phyloP scores from a whole-genome alignment of 352 stramenopile species.

The Phytophthora litchii region DNA sequence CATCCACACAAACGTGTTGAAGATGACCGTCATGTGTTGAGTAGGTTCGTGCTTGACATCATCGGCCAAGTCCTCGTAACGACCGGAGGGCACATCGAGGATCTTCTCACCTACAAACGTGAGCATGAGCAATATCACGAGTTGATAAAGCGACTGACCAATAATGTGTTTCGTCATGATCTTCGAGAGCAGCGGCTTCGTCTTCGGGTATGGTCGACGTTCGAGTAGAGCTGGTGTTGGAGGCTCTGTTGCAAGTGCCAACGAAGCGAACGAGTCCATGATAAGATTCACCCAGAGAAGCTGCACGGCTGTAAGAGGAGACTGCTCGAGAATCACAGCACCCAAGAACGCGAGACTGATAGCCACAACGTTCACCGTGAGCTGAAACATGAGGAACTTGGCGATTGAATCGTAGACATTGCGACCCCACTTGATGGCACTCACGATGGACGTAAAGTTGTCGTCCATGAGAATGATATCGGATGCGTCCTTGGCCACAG shows the following conservation, averaged over 20 bases:
- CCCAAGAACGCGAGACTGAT: constrained; percentile 93
- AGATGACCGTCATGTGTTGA: constrained; percentile 96
- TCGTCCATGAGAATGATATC: constrained; percentile 98
- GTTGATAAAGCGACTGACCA: constrained; percentile 92
- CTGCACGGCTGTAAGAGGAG: constrained; percentile 95
- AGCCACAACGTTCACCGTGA: constrained; percentile 97
- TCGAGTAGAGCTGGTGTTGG: constrained; percentile 91
- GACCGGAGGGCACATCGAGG: constrained; percentile 51
- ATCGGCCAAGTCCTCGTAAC: constrained; percentile 42
- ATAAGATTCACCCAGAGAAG: constrained; percentile 99
- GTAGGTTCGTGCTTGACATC: constrained; percentile 55
- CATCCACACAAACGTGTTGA: constrained; percentile 98
- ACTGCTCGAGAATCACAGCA: constrained; percentile 76
- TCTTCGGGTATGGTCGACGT: constrained; percentile 91
- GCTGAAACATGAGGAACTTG: constrained; percentile 99
- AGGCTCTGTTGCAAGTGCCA: constrained; percentile 95
- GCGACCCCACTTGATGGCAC: constrained; percentile 95
- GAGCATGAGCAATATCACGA: constrained; percentile 89
- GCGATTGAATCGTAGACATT: constrained; percentile 97
- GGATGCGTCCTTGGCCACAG: constrained; percentile 94
- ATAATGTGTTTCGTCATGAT: constrained; percentile 97
- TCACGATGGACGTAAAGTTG: constrained; percentile 97
- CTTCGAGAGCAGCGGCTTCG: constrained; percentile 92
- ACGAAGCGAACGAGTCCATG: constrained; percentile 97
- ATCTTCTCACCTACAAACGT: constrained; percentile 79